phyloP scores from a whole-genome alignment of 2,329 filamentous ascomycete species.

The Aspergillus quadrilineatus region DNA sequence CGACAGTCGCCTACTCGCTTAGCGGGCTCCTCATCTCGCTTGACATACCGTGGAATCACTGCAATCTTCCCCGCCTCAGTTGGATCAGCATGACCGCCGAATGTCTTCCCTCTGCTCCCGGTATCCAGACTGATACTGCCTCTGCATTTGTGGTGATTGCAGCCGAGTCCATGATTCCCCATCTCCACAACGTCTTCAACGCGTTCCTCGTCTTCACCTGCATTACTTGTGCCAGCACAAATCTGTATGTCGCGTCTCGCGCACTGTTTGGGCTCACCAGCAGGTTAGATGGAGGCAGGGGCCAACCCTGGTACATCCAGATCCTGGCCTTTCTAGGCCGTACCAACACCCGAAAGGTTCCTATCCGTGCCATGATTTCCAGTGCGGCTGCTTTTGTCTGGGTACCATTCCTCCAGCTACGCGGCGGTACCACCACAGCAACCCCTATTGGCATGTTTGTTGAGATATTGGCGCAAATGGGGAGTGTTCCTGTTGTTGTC shows the following conservation, averaged over 20 bases:
- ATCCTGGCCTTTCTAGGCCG: background rate
- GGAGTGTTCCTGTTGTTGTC: background rate
- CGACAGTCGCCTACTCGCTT: background rate
- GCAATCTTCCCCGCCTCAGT: constrained; percentile 1
- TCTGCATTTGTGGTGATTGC: constrained; percentile 5
- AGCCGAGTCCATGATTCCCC: background rate
- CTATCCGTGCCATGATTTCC: background rate
- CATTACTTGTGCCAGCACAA: background rate
- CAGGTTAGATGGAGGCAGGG: background rate
- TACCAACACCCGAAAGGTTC: background rate
- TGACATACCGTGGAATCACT: background rate
- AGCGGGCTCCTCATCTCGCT: background rate
- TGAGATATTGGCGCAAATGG: constrained; percentile 3
- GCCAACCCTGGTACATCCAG: background rate
- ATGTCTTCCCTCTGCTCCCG: background rate
- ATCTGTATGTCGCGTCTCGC: background rate
- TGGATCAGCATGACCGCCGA: background rate
- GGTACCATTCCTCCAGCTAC: constrained; percentile 5
- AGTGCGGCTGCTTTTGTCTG: background rate
- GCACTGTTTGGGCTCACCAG: background rate
- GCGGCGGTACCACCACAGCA: background rate
- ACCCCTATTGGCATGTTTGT: constrained; percentile 2
- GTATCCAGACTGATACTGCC: background rate
- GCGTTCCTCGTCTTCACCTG: constrained; percentile 1
- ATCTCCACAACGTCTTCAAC: background rate